Evolutionary conservation across 2,329 filamentous ascomycete species (phyloP).

Genomic region (Triangularia verruculosa): DNA sequence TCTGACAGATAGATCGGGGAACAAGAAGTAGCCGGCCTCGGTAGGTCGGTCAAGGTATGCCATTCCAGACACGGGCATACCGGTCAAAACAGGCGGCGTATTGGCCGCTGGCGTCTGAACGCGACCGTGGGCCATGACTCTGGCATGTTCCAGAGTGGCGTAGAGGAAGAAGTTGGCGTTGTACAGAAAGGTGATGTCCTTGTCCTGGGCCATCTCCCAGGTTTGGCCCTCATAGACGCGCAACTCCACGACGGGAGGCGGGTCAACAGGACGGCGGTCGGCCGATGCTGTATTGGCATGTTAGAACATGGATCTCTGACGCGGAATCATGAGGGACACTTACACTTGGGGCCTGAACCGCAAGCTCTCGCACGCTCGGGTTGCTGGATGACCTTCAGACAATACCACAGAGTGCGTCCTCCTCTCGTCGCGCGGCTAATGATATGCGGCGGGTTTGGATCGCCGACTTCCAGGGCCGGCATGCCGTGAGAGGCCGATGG

Average conservation of each 20-base stretch:
- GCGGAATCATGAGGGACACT: conserved; percentile 33
- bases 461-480: conserved; percentile 22
- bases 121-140: conserved; percentile 77
- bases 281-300: conserved; percentile 60
- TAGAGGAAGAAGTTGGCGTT: conserved; percentile 98
- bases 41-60: conserved; percentile 87
- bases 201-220: conserved; percentile 58
- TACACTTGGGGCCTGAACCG: conserved; percentile 93
- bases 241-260: conserved; percentile 89
- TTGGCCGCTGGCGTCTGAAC: conserved; percentile 64
- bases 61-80: conserved; percentile 92
- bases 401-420: conserved; percentile 76
- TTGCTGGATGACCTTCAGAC: conserved; percentile 84
- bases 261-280: conserved; percentile 89
- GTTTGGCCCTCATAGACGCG: conserved; percentile 74
- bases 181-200: conserved; percentile 83
- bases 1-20: conserved; percentile 91
- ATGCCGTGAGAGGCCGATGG: conserved; percentile 26
- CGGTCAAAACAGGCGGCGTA: conserved; percentile 81
- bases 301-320: conserved; percentile 11
- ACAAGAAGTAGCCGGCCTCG: conserved; percentile 89
- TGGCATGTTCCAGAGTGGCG: conserved; percentile 83
- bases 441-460: conserved; percentile 28
- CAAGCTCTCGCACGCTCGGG: conserved; percentile 92
- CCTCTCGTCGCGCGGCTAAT: conserved; percentile 62